phyloP scores from a whole-genome alignment of 257 asterid genomes.

The Euphrasia confusa region DNA sequence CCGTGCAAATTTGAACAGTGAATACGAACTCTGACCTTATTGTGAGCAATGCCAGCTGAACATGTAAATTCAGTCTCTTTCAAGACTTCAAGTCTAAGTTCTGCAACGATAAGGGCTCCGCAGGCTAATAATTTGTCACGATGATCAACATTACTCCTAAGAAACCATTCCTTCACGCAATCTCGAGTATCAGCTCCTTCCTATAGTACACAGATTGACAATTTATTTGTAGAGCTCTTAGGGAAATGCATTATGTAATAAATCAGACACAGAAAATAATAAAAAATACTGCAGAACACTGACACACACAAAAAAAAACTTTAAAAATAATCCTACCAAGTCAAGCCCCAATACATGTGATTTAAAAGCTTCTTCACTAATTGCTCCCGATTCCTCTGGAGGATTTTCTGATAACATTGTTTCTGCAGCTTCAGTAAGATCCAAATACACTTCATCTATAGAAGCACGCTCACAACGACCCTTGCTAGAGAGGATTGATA shows the following conservation, averaged over 20 bases:
- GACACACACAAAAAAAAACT: not conserved
- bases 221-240: conserved; percentile 12
- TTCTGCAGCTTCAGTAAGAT: conserved; percentile 89
- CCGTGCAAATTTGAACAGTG: conserved; percentile 1
- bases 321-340: conserved; percentile 32
- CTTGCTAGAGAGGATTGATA: conserved; percentile 70
- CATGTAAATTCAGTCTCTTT: conserved; percentile 84
- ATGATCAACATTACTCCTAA: conserved; percentile 44
- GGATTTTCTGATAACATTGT: conserved; percentile 63
- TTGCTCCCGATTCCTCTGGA: conserved; percentile 43
- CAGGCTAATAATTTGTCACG: conserved; percentile 82
- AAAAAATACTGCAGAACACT: not conserved
- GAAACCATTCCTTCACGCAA: conserved; percentile 61
- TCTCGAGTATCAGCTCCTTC: conserved; percentile 40
- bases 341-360: conserved; percentile 85
- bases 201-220: conserved; percentile 33
- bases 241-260: conserved; percentile 14
- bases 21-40: conserved; percentile 53
- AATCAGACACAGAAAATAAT: conserved; percentile 9
- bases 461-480: conserved; percentile 98
- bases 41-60: conserved; percentile 96
- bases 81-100: conserved; percentile 74
- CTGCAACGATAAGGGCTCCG: conserved; percentile 87
- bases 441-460: conserved; percentile 95
- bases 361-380: conserved; percentile 65